Evolutionary conservation across 306 rosid genomes (phyloP), one percentile per base, ranked within the genome.

Genomic region (Myrica gale): DNA sequence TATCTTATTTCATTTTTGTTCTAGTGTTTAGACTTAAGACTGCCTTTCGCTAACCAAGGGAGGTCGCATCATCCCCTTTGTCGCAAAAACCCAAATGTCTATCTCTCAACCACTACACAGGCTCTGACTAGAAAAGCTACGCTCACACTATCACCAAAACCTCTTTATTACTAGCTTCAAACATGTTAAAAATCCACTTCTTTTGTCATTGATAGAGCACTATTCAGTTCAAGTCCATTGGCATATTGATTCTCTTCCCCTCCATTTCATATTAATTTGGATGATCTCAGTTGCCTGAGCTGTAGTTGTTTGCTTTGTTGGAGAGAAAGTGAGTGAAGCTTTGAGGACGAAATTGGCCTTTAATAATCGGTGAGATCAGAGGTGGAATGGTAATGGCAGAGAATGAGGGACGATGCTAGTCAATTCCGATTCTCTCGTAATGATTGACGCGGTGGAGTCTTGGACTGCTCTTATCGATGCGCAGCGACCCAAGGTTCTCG

Each of bases 391-490:
- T 90, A 81, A 87, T 74, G 90, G 97, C 84, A 70, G 99, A 92
- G 13, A 87, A 75, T 82, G 93, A 91, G 77, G 81, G 84, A 90
- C 92, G 26, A 53, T 50, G 9, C 68, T 69, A 41, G 91, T 74
- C 47, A 84, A 82, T 3, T 69, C 46, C 21, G 96, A 92, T 68
- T 82, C 86, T 56, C 81, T 93, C 16, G 88, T 90, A 69, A 80
- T 92, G 87, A 87, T 92, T 89, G 96, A 86, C 0, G 86, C 45
- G 48, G 6, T 90, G 0, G 93, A 90, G 57, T 76, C 93, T 58
- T 95, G 99, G 99, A 97, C 99, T 26, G 90, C 97, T 69, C 91
- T 95, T 6, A 75, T 92, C 44, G 93, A 89, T 57, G 93, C 96
- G 2, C 98, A 87, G 46, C 84, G 82, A 20, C 80, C 89, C 43